These are phyloP conservation scores for Cercophora scortea DNA, from an alignment of 495 filamentous ascomycete species.

Conservation along the genomic window DNA sequence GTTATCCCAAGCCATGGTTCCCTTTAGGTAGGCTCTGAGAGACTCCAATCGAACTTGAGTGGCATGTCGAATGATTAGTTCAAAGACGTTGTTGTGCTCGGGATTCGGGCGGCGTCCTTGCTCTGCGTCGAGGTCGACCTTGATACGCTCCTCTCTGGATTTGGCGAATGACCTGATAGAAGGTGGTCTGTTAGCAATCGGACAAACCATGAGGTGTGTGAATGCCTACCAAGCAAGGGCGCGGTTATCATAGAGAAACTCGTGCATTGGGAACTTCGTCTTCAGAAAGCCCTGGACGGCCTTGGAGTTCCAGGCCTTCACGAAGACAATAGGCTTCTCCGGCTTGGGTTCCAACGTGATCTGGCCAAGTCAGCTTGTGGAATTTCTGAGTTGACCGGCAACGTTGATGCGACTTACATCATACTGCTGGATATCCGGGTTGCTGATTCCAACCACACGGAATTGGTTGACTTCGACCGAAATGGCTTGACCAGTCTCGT, in stretches of 20 bases:
- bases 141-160: slow-evolving; percentile 34
- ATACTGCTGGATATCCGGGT: slow-evolving; percentile 63
- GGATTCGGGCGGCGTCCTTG: slow-evolving; percentile 18
- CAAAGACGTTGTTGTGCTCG: too few species aligned
- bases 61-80: slow-evolving; percentile 40
- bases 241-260: slow-evolving; percentile 70
- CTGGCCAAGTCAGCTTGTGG: slow-evolving; percentile 26
- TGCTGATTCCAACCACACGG: slow-evolving; percentile 44
- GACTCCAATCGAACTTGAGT: slow-evolving; percentile 54
- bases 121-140: slow-evolving; percentile 61
- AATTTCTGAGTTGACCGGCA: background rate
- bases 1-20: slow-evolving; percentile 50
- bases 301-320: slow-evolving; percentile 64
- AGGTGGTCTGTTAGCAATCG: slow-evolving; percentile 21
- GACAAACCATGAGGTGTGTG: too few species aligned
- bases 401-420: slow-evolving; percentile 67
- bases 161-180: slow-evolving; percentile 27
- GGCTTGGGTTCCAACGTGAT: slow-evolving; percentile 59
- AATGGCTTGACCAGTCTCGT: slow-evolving; percentile 48
- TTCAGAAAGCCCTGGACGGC: slow-evolving; percentile 46
- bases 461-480: slow-evolving; percentile 67
- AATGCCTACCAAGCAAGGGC: slow-evolving; percentile 66
- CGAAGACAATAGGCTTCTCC: slow-evolving; percentile 48
- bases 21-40: slow-evolving; percentile 57
- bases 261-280: slow-evolving; percentile 4